These are phyloP conservation scores for Xylaria sp. DNA, from an alignment of 2,329 filamentous ascomycete species.

Conservation along the genomic window DNA sequence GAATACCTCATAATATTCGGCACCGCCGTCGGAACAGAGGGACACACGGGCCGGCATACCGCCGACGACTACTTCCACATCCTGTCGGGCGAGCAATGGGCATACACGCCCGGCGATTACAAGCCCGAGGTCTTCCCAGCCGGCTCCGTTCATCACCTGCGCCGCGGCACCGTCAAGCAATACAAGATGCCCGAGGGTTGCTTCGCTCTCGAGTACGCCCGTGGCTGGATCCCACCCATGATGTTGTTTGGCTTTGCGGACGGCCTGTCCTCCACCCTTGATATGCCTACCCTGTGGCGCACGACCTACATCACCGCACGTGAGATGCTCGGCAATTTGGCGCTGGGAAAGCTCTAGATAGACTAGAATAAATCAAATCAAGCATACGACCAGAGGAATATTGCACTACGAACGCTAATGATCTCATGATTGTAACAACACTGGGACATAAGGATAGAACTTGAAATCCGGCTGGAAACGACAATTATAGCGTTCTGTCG, in stretches of 20 bases:
- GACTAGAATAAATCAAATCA: neutral
- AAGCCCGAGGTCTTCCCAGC: conserved; percentile 71
- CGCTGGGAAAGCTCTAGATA: conserved; percentile 70
- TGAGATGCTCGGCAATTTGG: conserved; percentile 77
- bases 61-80: conserved; percentile 97
- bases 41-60: conserved; percentile 86
- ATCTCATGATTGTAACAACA: neutral
- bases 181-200: conserved; percentile 79
- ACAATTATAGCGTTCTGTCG: neutral
- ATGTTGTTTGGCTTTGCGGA: conserved; percentile 88
- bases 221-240: conserved; percentile 93
- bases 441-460: neutral
- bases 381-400: neutral
- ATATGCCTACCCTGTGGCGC: conserved; percentile 82
- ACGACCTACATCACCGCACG: conserved; percentile 75
- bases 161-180: conserved; percentile 76
- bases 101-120: conserved; percentile 73
- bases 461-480: neutral
- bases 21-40: conserved; percentile 82
- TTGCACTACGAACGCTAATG: neutral
- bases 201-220: conserved; percentile 83
- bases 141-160: conserved; percentile 74
- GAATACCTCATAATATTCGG: conserved; percentile 93
- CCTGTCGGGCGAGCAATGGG: conserved; percentile 75
- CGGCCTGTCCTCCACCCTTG: conserved; percentile 77